A percentile compares a stretch with the other conserved stretches of the same genome.
These are phyloP conservation scores for Bathelium albidoporum DNA, from an alignment of 495 filamentous ascomycete genomes.

Conservation along the genomic window DNA sequence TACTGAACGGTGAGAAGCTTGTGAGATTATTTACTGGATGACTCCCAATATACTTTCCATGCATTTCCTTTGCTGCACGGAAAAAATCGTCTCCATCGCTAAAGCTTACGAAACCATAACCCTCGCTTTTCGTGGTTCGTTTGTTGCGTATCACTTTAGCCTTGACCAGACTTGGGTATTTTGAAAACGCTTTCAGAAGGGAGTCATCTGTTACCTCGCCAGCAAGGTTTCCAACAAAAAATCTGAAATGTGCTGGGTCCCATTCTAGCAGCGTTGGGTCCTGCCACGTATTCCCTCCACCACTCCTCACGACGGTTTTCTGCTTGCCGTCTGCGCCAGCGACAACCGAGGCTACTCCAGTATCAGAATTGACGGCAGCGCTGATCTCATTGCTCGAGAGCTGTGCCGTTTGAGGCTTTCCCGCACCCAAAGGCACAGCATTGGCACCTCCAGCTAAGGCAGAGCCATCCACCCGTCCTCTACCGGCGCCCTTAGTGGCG, in stretches of 20 bases:
- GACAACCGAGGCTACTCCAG: conserved; percentile 19
- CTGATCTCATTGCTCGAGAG: conserved; percentile 29
- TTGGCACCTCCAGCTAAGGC: conserved; percentile 37
- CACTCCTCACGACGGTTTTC: conserved; percentile 72
- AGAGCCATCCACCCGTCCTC: conserved; percentile 23
- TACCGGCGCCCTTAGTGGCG: conserved; percentile 24
- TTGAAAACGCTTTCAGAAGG: conserved; percentile 81
- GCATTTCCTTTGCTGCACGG: conserved; percentile 90
- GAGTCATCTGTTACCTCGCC: conserved; percentile 97
- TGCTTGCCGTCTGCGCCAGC: conserved; percentile 34
- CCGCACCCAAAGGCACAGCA: conserved; percentile 33
- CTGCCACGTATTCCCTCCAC: conserved; percentile 83
- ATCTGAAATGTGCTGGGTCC: conserved; percentile 88
- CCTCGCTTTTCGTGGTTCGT: conserved; percentile 86
- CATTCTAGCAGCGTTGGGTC: conserved; percentile 83
- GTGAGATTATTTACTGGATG: conserved; percentile 46
- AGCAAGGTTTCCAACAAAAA: conserved; percentile 96
- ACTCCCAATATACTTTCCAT: conserved; percentile 97
- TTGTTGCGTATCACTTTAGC: conserved; percentile 95
- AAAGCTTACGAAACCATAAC: conserved; percentile 94
- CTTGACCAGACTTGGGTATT: conserved; percentile 80
- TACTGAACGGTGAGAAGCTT: neutral
- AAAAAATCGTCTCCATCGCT: conserved; percentile 93
- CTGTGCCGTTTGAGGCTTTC: conserved; percentile 19
- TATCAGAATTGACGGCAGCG: conserved; percentile 35